Base-by-base conservation (phyloP, 140 eudicot species). In the Flaveria floridana region DNA sequence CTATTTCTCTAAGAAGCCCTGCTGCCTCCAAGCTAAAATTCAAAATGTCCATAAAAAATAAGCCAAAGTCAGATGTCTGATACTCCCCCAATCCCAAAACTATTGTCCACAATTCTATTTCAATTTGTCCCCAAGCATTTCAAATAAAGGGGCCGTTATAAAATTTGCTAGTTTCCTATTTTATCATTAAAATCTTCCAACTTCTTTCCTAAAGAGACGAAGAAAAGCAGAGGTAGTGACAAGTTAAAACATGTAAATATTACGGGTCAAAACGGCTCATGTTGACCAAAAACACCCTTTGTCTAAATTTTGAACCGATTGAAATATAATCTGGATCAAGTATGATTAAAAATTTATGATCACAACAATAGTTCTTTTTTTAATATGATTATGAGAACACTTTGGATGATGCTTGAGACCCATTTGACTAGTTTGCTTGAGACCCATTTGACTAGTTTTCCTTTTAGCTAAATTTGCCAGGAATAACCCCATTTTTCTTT, bases 1-100 rank as follows among this genome's bases (percentile, higher is more conserved):
- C 99, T 74, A 94, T 13, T 83, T 94, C 99, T 61, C 96, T 85
- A 65, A 94, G 87, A 78, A 94, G 72, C 50, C 99, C 99, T 23
- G 99, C 99, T 7, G 99, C 96, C 81, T 94, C 99, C 79, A 94
- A 84, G 87, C 99, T 87, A 44, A 72, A 62, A 28, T 51, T 77
- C 37, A 51, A 63, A 14, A 48, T 53, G 78, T 74, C 57, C 64
- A 28, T n/a, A 16, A 39, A 79, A 68, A 23, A 8, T 16, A 42
- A 23, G 41, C 34, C 23, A 12, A 18, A 47, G 20, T 67, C 71
- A 70, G 41, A 78, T 50, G 78, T 71, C 34, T 11, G 14, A 48
- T 26, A 30, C 23, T 8, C 12, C 25, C 3, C 23, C 15, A 2
- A 2, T 21, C 5, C 28, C 28, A 56, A 18, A 56, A 56, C 21